Base-by-base conservation (phyloP, 2,329 filamentous ascomycete species). In the Botrytis paeoniae region DNA sequence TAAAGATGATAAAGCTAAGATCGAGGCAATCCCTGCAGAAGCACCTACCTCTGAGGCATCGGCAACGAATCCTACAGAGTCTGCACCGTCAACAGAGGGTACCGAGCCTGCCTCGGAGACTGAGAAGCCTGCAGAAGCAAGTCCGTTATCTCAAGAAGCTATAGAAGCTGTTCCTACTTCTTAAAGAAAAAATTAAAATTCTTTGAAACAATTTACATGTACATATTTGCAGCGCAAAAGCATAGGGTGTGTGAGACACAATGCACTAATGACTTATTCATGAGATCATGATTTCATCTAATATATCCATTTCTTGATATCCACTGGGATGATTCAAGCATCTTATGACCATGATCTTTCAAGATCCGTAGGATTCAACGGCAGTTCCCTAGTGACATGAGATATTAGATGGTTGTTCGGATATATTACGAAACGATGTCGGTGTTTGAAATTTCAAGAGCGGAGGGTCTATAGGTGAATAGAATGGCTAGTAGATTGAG, bases 141-240 rank as follows among this genome's bases (percentile, higher is more conserved):
- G 57, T 25, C 57, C 70, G 5, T 22, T 66, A 60, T 76, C 75
- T 48, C 71, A 75, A 74, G 78, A 79, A 64, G 73, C 71, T 70
- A 77, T 77, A 69, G 75, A 71, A 39, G 75, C 75, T 18, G 72
- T 75, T 4, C 76, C 77, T 57, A 75, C 78, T 51, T 80, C 78
- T 72, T 80, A 77, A 69, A 74, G 39, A 66, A 41, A 4, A 65
- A 65, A 70, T 71, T 3, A 39, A 73, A 64, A 61, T 22, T 9
- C 8, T 51, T 25, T 60, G 22, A 25, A 48, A 43, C 37, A 60
- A 45, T 69, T 72, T 54, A 45, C 43, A 57, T 71, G 51, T 64
- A 71, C 41, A 73, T 64, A 71, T 69, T 69, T 48, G 39, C n/a
- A 62, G 16, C 9, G 43, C 29, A 66, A 51, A 35, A 69, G 43